These are phyloP conservation scores for Cystobasidium onofrii DNA, from an alignment of 768 basidiomycete species.

Conservation along the genomic window DNA sequence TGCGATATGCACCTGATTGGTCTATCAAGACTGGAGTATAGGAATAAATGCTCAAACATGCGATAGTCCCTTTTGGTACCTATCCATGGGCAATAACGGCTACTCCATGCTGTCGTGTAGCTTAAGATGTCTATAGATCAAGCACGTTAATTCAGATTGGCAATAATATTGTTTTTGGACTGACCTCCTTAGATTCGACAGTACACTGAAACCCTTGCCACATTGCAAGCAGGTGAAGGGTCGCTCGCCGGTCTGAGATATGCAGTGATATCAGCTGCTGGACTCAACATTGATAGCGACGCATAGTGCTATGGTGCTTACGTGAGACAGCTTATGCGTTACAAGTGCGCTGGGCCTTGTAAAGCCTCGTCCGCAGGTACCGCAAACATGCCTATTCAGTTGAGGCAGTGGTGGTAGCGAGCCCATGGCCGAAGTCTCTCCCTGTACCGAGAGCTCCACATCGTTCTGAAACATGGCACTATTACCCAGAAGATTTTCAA, in stretches of 20 bases:
- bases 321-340: not conserved
- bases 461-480: not conserved
- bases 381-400: not conserved
- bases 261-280: not conserved
- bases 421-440: no score
- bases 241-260: slow-evolving; percentile 7
- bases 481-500: not conserved
- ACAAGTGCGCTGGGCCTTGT: slow-evolving; percentile 2
- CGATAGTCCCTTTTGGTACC: no score
- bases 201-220: not conserved
- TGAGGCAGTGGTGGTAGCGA: not conserved
- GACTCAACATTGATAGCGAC: no score
- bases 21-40: no score
- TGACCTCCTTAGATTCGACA: slow-evolving; percentile 6
- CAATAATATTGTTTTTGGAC: not conserved
- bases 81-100: no score
- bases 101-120: slow-evolving; percentile 1
- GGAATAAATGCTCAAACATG: no score
- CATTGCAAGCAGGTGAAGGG: not conserved
- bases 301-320: no score
- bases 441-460: not conserved
- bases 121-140: not conserved
- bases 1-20: no score
- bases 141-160: not conserved
- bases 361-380: not conserved